Evolutionary conservation across 2,329 filamentous ascomycete species (phyloP).

Genomic region (Botrytis hyacinthi): DNA sequence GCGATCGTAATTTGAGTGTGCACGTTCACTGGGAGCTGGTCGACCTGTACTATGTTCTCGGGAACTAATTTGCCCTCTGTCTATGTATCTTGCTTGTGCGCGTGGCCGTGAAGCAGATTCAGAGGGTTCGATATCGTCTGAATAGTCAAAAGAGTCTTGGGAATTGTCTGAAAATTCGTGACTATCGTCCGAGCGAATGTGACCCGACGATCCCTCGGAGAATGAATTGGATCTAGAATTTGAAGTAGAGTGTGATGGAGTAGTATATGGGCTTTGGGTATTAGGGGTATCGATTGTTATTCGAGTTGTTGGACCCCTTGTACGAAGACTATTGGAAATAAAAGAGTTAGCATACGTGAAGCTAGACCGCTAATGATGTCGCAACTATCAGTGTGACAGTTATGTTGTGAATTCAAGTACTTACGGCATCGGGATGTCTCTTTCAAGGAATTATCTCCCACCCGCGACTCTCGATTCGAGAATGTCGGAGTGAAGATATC

Average conservation of each 20-base stretch:
- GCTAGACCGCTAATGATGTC: conserved; percentile 8
- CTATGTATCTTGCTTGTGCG: conserved; percentile 30
- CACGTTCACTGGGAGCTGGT: conserved; percentile 40
- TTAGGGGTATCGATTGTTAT: conserved; percentile 32
- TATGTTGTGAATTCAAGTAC: conserved; percentile 21
- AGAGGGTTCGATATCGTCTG: conserved; percentile 54
- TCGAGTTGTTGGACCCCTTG: conserved; percentile 12
- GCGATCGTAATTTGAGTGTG: conserved; percentile 29
- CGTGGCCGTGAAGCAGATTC: conserved; percentile 54
- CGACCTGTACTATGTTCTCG: conserved; percentile 37
- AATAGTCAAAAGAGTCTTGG: conserved; percentile 40
- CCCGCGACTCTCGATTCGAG: conserved; percentile 38
- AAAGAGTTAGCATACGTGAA: conserved; percentile 4
- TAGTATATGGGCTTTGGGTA: conserved; percentile 20
- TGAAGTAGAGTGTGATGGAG: conserved; percentile 34
- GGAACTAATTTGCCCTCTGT: conserved; percentile 25
- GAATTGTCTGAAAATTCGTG: conserved; percentile 43
- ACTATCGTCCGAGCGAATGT: conserved; percentile 38
- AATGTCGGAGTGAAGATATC: conserved; percentile 39
- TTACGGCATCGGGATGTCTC: conserved; percentile 29
- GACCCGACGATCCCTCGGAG: conserved; percentile 36
- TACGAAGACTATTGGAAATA: neutral
- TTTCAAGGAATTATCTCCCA: conserved; percentile 36
- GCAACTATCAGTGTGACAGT: conserved; percentile 1
- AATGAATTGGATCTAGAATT: conserved; percentile 33